A percentile compares a stretch with the other conserved stretches of the same genome.
These are phyloP conservation scores for Coelastrella sp. DNA, from an alignment of 139 green algal species.

Conservation along the genomic window DNA sequence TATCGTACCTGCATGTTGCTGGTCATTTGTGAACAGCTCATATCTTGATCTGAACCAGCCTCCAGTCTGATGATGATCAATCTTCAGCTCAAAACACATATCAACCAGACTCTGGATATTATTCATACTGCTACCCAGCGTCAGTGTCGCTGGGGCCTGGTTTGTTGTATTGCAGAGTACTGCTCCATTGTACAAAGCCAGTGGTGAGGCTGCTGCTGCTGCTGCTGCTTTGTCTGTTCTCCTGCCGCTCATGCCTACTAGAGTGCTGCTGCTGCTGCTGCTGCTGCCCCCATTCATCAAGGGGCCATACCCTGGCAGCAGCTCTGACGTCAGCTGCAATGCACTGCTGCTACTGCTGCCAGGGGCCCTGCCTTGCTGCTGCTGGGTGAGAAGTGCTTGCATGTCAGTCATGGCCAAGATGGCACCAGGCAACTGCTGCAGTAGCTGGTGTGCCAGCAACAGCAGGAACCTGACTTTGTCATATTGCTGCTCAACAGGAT, in stretches of 20 bases:
- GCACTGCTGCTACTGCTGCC: neutral
- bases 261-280: no score
- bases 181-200: no score
- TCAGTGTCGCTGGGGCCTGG: neutral
- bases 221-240: no score
- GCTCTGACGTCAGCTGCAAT: neutral
- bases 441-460: neutral
- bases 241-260: no score
- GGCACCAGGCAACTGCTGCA: neutral
- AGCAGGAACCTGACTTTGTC: neutral
- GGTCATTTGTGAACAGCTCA: neutral
- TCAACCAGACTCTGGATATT: neutral
- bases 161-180: neutral
- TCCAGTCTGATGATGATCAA: no score
- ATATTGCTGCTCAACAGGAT: neutral
- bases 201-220: no score
- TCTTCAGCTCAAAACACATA: constrained; percentile 9
- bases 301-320: neutral
- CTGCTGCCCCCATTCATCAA: no score
- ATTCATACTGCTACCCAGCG: neutral
- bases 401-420: no score
- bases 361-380: no score
- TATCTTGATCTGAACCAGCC: neutral
- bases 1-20: neutral
- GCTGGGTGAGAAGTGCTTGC: neutral